A percentile compares a stretch with the other conserved stretches of the same genome.
phyloP scores from a whole-genome alignment of 331 rosid species.

The Rosa hybrid region DNA sequence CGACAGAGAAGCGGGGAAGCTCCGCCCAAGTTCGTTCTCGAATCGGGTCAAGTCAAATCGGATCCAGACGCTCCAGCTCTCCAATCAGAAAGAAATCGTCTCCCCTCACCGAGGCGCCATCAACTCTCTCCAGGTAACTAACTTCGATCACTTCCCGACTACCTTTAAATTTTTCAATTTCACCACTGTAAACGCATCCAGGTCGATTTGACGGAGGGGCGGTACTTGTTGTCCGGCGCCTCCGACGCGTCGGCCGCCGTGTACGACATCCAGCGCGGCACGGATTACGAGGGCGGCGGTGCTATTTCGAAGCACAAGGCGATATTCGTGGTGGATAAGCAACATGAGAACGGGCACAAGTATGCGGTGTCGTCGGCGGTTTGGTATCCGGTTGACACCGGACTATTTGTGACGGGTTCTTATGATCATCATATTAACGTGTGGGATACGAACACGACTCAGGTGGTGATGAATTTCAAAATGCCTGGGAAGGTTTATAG shows the following conservation, averaged over 20 bases:
- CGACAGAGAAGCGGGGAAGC: constrained; percentile 63
- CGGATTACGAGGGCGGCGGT: constrained; percentile 47
- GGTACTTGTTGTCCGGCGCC: constrained; percentile 73
- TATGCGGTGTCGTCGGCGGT: constrained; percentile 80
- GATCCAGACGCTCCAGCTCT: constrained; percentile 42
- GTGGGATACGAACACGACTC: constrained; percentile 93
- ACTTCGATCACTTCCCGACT: too few relatives aligned
- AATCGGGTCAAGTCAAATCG: constrained; percentile 52
- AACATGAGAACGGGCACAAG: constrained; percentile 66
- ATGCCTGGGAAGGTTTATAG: constrained; percentile 93
- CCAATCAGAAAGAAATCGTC: constrained; percentile 54
- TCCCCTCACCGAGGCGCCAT: constrained; percentile 56
- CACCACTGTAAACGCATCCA: constrained; percentile 26
- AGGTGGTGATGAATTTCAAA: constrained; percentile 80
- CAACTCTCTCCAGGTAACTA: constrained; percentile 55
- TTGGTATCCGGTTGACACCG: constrained; percentile 94
- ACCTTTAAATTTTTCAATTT: neutral
- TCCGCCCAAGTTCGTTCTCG: constrained; percentile 50
- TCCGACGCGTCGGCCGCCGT: constrained; percentile 84
- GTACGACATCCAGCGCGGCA: constrained; percentile 70
- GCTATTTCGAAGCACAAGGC: constrained; percentile 58
- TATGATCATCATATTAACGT: constrained; percentile 85
- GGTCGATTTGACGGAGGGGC: constrained; percentile 85
- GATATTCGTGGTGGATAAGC: constrained; percentile 65
- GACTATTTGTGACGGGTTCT: constrained; percentile 86